phyloP scores from a whole-genome alignment of 768 basidiomycete genomes.

The Artomyces pyxidatus region DNA sequence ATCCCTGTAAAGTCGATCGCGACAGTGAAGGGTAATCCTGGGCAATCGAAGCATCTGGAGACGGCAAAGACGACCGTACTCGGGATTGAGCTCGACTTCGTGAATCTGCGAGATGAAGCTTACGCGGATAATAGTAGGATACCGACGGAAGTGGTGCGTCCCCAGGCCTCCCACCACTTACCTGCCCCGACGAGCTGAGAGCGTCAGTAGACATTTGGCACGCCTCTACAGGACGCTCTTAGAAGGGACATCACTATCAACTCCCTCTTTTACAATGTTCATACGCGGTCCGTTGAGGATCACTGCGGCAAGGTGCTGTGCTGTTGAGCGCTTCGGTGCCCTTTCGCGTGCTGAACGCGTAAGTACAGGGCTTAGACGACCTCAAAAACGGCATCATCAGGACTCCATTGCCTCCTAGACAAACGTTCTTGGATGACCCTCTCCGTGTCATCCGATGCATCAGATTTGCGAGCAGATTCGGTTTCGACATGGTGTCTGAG shows the following conservation, averaged over 20 bases:
- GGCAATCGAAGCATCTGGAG: constrained; percentile 96
- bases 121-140: constrained; percentile 86
- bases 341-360: background rate
- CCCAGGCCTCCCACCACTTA: background rate
- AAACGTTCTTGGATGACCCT: constrained; percentile 94
- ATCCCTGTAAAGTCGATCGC: constrained; percentile 54
- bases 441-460: constrained; percentile 86
- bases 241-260: constrained; percentile 95
- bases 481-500: constrained; percentile 67
- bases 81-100: constrained; percentile 83
- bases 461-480: constrained; percentile 87
- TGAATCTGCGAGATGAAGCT: constrained; percentile 88
- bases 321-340: background rate
- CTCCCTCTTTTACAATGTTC: constrained; percentile 92
- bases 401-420: constrained; percentile 77
- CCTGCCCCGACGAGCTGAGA: background rate
- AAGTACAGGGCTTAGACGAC: constrained; percentile 71
- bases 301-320: constrained; percentile 62
- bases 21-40: constrained; percentile 89
- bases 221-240: constrained; percentile 84
- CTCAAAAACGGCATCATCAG: constrained; percentile 70
- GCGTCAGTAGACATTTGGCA: constrained; percentile 69
- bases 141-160: constrained; percentile 72
- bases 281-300: constrained; percentile 80
- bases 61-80: constrained; percentile 81